Evolutionary conservation across 306 rosid genomes (phyloP).

Genomic region (Cicer bijugum): DNA sequence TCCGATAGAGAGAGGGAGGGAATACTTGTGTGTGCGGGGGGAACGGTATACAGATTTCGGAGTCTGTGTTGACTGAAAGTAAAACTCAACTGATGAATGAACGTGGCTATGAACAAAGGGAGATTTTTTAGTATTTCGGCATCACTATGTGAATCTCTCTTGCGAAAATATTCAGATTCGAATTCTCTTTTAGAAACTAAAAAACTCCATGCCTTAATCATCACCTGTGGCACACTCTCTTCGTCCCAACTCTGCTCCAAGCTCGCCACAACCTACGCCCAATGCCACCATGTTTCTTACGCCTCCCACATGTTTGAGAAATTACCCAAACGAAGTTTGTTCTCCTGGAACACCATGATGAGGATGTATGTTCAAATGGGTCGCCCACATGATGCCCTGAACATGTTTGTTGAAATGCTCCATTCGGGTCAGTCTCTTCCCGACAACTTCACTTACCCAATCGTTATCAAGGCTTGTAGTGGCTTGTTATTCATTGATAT

Average conservation of each 20-base stretch:
- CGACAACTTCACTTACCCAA: constrained; percentile 66
- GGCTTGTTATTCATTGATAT: constrained; percentile 52
- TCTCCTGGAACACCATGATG: constrained; percentile 63
- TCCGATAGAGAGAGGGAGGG: too few relatives aligned
- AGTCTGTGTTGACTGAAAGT: not conserved
- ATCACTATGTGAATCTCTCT: constrained; percentile 45
- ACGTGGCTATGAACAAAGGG: constrained; percentile 44
- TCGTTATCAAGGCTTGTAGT: constrained; percentile 76
- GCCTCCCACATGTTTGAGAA: constrained; percentile 68
- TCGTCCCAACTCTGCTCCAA: constrained; percentile 52
- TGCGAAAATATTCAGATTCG: constrained; percentile 52
- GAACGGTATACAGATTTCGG: not conserved
- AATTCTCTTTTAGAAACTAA: constrained; percentile 64
- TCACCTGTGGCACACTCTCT: constrained; percentile 56
- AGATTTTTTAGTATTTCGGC: constrained; percentile 35
- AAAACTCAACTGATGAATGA: constrained; percentile 25
- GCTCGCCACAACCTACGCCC: constrained; percentile 60
- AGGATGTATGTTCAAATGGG: constrained; percentile 57
- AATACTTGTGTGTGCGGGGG: not conserved
- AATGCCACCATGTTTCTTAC: constrained; percentile 57
- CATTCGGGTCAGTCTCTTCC: constrained; percentile 52
- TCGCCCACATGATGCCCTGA: constrained; percentile 56
- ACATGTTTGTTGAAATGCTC: constrained; percentile 67
- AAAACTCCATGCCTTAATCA: constrained; percentile 62
- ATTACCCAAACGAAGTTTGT: constrained; percentile 53